Conservation (phyloP, 2,329 filamentous ascomycete genomes). For the Colletotrichum gloeosporioides region DNA sequence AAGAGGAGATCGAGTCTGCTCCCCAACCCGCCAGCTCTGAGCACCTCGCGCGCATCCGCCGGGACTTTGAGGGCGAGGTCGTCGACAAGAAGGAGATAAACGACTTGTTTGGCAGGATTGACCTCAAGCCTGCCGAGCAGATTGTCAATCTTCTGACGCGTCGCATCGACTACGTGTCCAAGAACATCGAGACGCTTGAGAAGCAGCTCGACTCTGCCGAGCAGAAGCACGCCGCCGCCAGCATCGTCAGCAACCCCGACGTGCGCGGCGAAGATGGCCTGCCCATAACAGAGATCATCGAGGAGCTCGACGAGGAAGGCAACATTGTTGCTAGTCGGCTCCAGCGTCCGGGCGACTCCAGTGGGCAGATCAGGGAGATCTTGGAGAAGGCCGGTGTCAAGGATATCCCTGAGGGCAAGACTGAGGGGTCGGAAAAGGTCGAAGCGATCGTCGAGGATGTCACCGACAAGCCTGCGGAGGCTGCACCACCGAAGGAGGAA, state of each 20-base stretch:
- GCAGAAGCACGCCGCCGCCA: slow-evolving; percentile 70
- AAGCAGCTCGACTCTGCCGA: slow-evolving; percentile 75
- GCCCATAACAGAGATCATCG: slow-evolving; percentile 88
- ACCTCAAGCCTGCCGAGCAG: slow-evolving; percentile 61
- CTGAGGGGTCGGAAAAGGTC: background rate
- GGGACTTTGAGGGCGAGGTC: slow-evolving; percentile 66
- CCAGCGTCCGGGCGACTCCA: slow-evolving; percentile 70
- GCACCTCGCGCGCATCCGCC: slow-evolving; percentile 63
- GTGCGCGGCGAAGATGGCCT: slow-evolving; percentile 71
- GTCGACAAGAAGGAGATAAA: slow-evolving; percentile 63
- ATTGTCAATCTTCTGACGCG: slow-evolving; percentile 73
- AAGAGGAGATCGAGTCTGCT: slow-evolving; percentile 75
- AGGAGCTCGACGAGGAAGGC: slow-evolving; percentile 89
- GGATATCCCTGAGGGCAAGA: slow-evolving; percentile 39
- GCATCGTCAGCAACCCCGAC: slow-evolving; percentile 64
- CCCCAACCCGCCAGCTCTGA: slow-evolving; percentile 51
- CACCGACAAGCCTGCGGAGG: slow-evolving; percentile 3
- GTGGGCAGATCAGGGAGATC: slow-evolving; percentile 72
- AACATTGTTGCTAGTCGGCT: slow-evolving; percentile 76
- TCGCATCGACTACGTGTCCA: slow-evolving; percentile 86
- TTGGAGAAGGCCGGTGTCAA: slow-evolving; percentile 78
- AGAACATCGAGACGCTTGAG: slow-evolving; percentile 77
- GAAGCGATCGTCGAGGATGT: slow-evolving; percentile 19
- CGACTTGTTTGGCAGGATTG: slow-evolving; percentile 50
- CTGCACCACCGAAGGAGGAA: background rate